These are phyloP conservation scores for Neurospora sp. DNA, from an alignment of 495 filamentous ascomycete species.

Conservation along the genomic window DNA sequence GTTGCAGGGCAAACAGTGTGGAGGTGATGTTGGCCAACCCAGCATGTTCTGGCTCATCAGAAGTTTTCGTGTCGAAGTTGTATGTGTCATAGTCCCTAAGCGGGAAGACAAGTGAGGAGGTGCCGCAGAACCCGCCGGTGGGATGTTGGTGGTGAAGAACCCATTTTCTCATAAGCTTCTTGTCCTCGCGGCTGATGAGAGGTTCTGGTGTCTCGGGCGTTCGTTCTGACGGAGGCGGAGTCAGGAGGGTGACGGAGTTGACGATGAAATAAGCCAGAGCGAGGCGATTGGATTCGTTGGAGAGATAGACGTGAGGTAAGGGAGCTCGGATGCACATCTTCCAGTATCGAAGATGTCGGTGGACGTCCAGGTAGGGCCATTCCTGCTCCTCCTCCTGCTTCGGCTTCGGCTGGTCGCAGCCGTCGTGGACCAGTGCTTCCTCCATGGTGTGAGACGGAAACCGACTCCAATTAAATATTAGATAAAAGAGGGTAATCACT, in stretches of 20 bases:
- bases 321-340: slow-evolving; percentile 73
- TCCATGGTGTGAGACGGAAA: not conserved
- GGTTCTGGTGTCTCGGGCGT: slow-evolving; percentile 12
- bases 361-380: slow-evolving; percentile 48
- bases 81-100: slow-evolving; percentile 21
- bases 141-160: slow-evolving; percentile 70
- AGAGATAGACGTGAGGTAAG: slow-evolving; percentile 71
- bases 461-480: not conserved
- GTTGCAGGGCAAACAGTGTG: slow-evolving; percentile 75
- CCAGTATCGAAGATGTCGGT: slow-evolving; percentile 84
- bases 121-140: slow-evolving; percentile 67
- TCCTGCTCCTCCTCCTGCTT: not conserved
- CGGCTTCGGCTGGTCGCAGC: not conserved
- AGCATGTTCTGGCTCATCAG: slow-evolving; percentile 38
- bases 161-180: slow-evolving; percentile 28
- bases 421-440: not conserved
- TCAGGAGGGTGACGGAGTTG: slow-evolving; percentile 35
- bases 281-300: slow-evolving; percentile 82
- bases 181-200: slow-evolving; percentile 26
- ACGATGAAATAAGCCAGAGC: slow-evolving; percentile 76
- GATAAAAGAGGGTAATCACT: not conserved
- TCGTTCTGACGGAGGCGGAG: slow-evolving; percentile 14
- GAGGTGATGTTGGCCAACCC: slow-evolving; percentile 78
- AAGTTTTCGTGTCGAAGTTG: slow-evolving; percentile 12
- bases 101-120: slow-evolving; percentile 43